These are phyloP conservation scores for Batrachochytrium dendrobatidis DNA, from an alignment of 371 early-diverging fungal species.

Conservation along the genomic window DNA sequence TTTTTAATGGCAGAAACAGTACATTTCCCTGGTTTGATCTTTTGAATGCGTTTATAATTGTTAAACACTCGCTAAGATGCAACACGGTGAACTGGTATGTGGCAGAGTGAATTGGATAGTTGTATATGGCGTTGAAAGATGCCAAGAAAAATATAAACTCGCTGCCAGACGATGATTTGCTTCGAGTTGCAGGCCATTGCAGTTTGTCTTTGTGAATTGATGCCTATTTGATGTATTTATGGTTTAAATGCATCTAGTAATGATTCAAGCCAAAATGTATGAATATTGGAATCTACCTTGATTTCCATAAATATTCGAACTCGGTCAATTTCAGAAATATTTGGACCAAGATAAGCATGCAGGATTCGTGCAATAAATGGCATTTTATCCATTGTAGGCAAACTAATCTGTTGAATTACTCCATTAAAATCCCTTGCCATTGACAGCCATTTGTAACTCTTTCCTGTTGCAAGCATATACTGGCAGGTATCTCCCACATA, in stretches of 20 bases:
- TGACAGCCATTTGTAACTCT: slow-evolving; percentile 11
- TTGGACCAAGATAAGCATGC: slow-evolving; percentile 13
- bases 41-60: slow-evolving; percentile 27
- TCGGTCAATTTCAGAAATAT: slow-evolving; percentile 16
- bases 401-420: slow-evolving; percentile 12
- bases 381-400: slow-evolving; percentile 11
- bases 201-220: neutral
- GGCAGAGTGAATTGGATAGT: slow-evolving; percentile 8
- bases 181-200: neutral
- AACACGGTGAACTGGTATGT: slow-evolving; percentile 20
- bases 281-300: slow-evolving; percentile 7
- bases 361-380: slow-evolving; percentile 17
- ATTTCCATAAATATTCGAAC: slow-evolving; percentile 16
- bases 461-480: neutral
- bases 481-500: neutral
- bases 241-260: neutral
- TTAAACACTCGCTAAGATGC: slow-evolving; percentile 30
- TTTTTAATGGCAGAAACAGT: neutral
- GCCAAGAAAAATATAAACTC: slow-evolving; percentile 3
- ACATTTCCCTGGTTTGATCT: neutral
- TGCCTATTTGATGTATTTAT: neutral
- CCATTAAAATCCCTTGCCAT: slow-evolving; percentile 11
- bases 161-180: slow-evolving; percentile 1
- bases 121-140: neutral
- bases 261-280: neutral